Evolutionary conservation across 768 basidiomycete species (phyloP).

Genomic region (Leccinum olivaceopallidum): DNA sequence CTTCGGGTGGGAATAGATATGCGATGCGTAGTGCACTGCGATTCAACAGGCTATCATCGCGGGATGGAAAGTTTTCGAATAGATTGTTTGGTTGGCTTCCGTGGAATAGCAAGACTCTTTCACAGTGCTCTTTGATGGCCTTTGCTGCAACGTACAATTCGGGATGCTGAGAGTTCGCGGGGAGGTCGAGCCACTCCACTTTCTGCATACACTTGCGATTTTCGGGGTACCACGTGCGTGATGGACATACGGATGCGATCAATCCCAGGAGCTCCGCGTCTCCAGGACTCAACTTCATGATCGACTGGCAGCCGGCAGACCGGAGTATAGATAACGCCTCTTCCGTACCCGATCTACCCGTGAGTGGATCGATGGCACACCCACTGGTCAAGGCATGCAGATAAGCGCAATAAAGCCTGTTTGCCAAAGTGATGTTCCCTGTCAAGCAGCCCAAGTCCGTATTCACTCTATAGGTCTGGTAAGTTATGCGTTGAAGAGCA

Average conservation of each 20-base stretch:
- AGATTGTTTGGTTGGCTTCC: neutral
- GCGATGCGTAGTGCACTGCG: constrained; percentile 5
- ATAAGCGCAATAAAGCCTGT: constrained; percentile 39
- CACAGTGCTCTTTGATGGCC: constrained; percentile 32
- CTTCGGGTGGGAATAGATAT: constrained; percentile 14
- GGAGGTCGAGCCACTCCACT: constrained; percentile 33
- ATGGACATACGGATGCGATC: constrained; percentile 38
- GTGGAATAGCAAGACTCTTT: constrained; percentile 14
- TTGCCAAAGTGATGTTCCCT: constrained; percentile 26
- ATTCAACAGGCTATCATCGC: constrained; percentile 12
- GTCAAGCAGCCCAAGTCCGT: constrained; percentile 30
- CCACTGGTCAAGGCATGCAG: constrained; percentile 48
- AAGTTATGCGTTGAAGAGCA: constrained; percentile 11
- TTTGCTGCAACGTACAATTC: constrained; percentile 22
- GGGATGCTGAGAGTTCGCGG: constrained; percentile 32
- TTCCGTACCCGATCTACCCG: constrained; percentile 42
- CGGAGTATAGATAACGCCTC: constrained; percentile 42
- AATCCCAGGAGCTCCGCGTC: constrained; percentile 34
- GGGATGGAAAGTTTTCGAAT: constrained; percentile 8
- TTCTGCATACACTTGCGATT: constrained; percentile 41
- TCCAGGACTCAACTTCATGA: constrained; percentile 34
- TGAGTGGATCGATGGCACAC: constrained; percentile 45
- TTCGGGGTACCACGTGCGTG: constrained; percentile 38
- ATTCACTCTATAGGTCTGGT: constrained; percentile 34
- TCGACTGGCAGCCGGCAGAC: constrained; percentile 41